These are phyloP conservation scores for Sapria himalayana DNA, from an alignment of 345 rosid species.

Conservation along the genomic window DNA sequence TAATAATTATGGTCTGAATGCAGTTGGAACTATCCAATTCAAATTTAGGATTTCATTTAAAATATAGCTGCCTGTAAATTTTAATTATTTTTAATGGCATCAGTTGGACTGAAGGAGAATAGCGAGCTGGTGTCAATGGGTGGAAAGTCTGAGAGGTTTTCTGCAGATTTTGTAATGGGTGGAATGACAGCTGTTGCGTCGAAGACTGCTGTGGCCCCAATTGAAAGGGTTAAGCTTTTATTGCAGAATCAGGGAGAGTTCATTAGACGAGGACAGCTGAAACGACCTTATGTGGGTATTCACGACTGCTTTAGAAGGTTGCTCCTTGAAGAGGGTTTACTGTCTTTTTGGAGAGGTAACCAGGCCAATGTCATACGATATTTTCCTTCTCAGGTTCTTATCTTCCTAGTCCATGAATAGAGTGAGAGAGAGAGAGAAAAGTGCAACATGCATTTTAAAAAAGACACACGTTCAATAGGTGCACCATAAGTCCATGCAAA, in stretches of 20 bases:
- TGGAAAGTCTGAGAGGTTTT: slow-evolving; percentile 38
- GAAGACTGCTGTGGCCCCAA: slow-evolving; percentile 70
- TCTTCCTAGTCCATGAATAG: no score
- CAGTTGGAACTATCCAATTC: no score
- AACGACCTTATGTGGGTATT: slow-evolving; percentile 39
- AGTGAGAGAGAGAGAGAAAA: no score
- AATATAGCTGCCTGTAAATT: no score
- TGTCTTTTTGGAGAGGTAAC: slow-evolving; percentile 86
- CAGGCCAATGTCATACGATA: slow-evolving; percentile 82
- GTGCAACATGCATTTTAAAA: no score
- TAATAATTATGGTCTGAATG: no score
- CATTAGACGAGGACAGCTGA: slow-evolving; percentile 56
- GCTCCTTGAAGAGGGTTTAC: slow-evolving; percentile 57
- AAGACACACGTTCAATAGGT: no score
- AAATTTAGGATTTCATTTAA: no score
- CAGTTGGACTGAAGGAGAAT: slow-evolving; percentile 1
- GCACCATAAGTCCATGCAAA: no score
- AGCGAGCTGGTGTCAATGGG: slow-evolving; percentile 12
- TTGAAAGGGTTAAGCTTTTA: slow-evolving; percentile 86
- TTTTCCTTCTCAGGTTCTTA: slow-evolving; percentile 73
- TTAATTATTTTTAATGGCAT: no score
- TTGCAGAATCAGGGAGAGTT: slow-evolving; percentile 89
- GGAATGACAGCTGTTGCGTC: slow-evolving; percentile 59
- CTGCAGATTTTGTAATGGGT: slow-evolving; percentile 58
- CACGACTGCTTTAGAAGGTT: slow-evolving; percentile 56